Evolutionary conservation across 1,284 basidiomycete species (phyloP), one percentile per base, ranked within the genome.

Genomic region (Puccinia polysora): DNA sequence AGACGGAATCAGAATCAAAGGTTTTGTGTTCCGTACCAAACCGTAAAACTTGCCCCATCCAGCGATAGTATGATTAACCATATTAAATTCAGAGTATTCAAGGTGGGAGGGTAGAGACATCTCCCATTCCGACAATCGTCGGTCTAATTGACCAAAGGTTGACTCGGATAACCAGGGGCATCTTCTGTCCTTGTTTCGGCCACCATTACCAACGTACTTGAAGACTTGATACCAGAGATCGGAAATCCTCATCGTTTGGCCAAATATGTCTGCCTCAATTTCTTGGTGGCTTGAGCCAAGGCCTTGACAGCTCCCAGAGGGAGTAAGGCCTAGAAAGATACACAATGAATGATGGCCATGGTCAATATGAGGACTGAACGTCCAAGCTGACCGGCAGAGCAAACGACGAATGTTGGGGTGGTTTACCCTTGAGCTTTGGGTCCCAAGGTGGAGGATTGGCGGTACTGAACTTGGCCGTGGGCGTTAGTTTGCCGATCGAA

Each of bases 221-320:
- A 73, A 67, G 32, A 76, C 75, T 1, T 73, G 56, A 7, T 65
- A 32, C 75, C 75, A 76, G 47, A 76, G 72, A 34, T 76, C 73
- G 55, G 76, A 68, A 64, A 76, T 73, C 1, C 76, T 68, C 15
- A 76, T 52, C 30, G 73, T 75, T 73, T 68, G 73, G 6, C 63
- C 68, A 30, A 34, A 25, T 1, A 72, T 7, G 40, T 63, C 50
- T 3, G 28, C 56, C 50, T 63, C 55, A 20, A 15, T 18, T n/a
- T n/a, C n/a, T n/a, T n/a, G n/a, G n/a, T n/a, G n/a, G n/a, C n/a
- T n/a, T n/a, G n/a, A n/a, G n/a, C n/a, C n/a, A n/a, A n/a, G n/a
- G n/a, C n/a, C n/a, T n/a, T n/a, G n/a, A n/a, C n/a, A n/a, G n/a
- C n/a, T n/a, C n/a, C n/a, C n/a, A n/a, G n/a, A n/a, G n/a, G n/a